A percentile compares a stretch with the other conserved stretches of the same genome.
Evolutionary conservation across 768 basidiomycete species (phyloP).

Genomic region (Fibroporia radiculosa): DNA sequence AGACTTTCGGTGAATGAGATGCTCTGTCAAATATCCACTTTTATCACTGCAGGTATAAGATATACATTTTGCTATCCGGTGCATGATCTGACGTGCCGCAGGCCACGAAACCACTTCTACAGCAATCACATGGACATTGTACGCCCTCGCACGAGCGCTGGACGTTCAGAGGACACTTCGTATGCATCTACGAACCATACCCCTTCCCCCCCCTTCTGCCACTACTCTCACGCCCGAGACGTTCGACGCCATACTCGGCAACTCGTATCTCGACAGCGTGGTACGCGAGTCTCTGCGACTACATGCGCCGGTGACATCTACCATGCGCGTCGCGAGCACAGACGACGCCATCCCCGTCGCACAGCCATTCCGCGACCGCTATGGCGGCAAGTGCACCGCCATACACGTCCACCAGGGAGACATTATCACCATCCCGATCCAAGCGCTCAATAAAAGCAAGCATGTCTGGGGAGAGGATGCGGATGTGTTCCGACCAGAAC

Average conservation of each 20-base stretch:
- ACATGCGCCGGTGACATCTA: constrained; percentile 49
- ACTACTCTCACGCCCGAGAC: constrained; percentile 3
- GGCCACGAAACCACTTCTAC: constrained; percentile 59
- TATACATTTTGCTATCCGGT: not conserved
- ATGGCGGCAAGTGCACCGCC: constrained; percentile 10
- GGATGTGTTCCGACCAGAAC: constrained; percentile 43
- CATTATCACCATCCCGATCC: constrained; percentile 51
- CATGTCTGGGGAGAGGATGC: constrained; percentile 63
- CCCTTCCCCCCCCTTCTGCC: not conserved
- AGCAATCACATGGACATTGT: constrained; percentile 57
- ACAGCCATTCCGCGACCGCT: constrained; percentile 21
- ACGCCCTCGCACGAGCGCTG: constrained; percentile 42
- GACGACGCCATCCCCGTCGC: constrained; percentile 47
- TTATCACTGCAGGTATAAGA: constrained; percentile 38
- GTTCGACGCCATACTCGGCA: constrained; percentile 17
- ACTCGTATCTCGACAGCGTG: constrained; percentile 54
- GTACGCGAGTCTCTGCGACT: constrained; percentile 51
- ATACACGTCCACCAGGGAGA: constrained; percentile 33
- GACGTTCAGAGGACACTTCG: constrained; percentile 41
- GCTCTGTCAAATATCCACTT: constrained; percentile 56
- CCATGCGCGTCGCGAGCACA: constrained; percentile 42
- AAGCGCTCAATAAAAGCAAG: constrained; percentile 47
- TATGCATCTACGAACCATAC: constrained; percentile 30
- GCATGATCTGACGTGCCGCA: not conserved
- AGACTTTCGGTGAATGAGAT: constrained; percentile 52